Evolutionary conservation across 306 rosid genomes (phyloP), one percentile per base, ranked within the genome.

Genomic region (Sindora glabra): DNA sequence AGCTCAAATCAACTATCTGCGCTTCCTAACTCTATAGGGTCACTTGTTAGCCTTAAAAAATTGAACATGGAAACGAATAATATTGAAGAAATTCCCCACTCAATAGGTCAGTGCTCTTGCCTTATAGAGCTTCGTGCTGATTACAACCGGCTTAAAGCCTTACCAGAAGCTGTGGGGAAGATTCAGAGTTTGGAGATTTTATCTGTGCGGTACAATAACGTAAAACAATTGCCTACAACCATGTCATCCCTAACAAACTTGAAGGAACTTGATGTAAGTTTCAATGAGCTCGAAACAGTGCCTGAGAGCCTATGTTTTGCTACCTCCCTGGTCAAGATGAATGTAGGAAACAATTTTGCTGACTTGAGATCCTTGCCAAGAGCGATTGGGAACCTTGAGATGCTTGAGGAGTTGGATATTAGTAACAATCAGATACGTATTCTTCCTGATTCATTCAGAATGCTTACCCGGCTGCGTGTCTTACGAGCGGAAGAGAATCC

Each of bases 241-340:
- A 74, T 89, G 95, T 77, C 95, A 7, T 81, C 91, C 61, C 75
- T 89, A 2, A 47, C 63, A 56, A 81, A 79, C 75, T 77, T 89
- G 69, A 89, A 71, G 84, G 92, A 89, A 73, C 89, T 89, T 34
- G 70, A 83, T 64, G 87, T 86, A 11, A 89, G 92, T 64, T 89
- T 89, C 79, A 89, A 89, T 52, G 97, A 86, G 80, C 95, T 89
- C 0, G 95, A 89, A 76, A 60, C 80, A 0, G 82, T 89, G 45
- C 97, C 97, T 14, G 97, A 89, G 87, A 89, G 85, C 77, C 68
- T 89, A 11, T 86, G 97, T 59, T 86, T 89, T 23, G 92, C 95
- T 26, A 86, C 86, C 71, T 65, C 77, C 4, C 89, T 89, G n/a
- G 85, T 83, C 73, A 89, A 86, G 83, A 66, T 89, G 75, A 84